A percentile compares a stretch with the other conserved stretches of the same genome.
Conservation (phyloP, 192 early-diverging fungal genomes). For the Coemansia sp. region DNA sequence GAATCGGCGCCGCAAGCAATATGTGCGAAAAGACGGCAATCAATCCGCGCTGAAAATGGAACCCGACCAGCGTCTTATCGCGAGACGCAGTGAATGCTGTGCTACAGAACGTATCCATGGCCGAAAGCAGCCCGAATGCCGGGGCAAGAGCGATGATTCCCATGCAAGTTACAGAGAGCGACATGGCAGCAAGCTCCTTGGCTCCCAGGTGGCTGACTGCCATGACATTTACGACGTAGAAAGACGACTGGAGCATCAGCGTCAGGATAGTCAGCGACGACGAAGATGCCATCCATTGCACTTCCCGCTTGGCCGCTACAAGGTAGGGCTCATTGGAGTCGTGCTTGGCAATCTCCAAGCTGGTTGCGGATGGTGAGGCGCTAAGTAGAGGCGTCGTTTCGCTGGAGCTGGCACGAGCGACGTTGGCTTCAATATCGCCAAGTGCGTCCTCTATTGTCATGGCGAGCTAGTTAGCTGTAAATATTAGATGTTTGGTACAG, state of each 20-base stretch:
- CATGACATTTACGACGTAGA: constrained; percentile 64
- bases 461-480: neutral
- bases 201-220: constrained; percentile 66
- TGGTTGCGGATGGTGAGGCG: constrained; percentile 33
- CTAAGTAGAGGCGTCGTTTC: constrained; percentile 38
- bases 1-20: constrained; percentile 69
- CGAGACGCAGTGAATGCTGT: constrained; percentile 70
- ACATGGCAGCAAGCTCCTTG: constrained; percentile 67
- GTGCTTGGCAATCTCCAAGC: constrained; percentile 35
- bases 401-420: neutral
- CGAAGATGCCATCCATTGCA: constrained; percentile 35
- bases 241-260: constrained; percentile 63
- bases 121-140: constrained; percentile 67
- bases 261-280: constrained; percentile 42
- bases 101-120: constrained; percentile 75
- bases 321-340: constrained; percentile 36
- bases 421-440: constrained; percentile 20
- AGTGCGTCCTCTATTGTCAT: constrained; percentile 18
- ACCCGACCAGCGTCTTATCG: constrained; percentile 67
- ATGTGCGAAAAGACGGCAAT: constrained; percentile 71
- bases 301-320: constrained; percentile 23
- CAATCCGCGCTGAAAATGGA: constrained; percentile 78
- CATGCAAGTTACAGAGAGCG: constrained; percentile 71
- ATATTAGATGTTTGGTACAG: neutral
- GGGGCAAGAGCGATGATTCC: constrained; percentile 68